These are phyloP conservation scores for Medicago lupulina DNA, from an alignment of 306 rosid genomes.

Conservation along the genomic window DNA sequence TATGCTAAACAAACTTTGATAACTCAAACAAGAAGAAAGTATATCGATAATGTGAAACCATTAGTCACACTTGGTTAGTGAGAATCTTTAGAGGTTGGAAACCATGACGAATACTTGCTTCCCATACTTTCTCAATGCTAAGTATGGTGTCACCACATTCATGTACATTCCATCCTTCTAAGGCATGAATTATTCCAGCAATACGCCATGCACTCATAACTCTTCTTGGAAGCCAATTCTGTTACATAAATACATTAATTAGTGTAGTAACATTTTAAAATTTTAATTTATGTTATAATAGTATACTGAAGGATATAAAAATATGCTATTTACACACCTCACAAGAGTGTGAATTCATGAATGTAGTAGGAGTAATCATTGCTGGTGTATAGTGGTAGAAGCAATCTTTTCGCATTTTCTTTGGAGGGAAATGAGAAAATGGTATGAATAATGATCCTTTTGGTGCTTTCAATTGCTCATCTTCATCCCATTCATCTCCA, in stretches of 20 bases:
- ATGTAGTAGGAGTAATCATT: conserved; percentile 53
- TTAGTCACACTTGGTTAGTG: neutral
- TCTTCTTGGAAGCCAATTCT: conserved; percentile 68
- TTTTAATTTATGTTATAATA: neutral
- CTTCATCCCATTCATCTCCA: conserved; percentile 63
- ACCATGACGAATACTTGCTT: conserved; percentile 61
- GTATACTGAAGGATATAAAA: neutral
- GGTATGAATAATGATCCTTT: conserved; percentile 72
- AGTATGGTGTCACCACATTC: conserved; percentile 53
- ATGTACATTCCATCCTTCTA: conserved; percentile 65
- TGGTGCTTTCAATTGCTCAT: conserved; percentile 60
- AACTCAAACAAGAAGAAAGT: neutral
- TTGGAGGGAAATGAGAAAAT: conserved; percentile 70
- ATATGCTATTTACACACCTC: conserved; percentile 54
- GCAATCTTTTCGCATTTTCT: conserved; percentile 57
- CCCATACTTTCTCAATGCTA: conserved; percentile 49
- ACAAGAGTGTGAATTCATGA: conserved; percentile 62
- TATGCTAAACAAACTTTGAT: neutral
- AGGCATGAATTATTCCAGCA: conserved; percentile 62
- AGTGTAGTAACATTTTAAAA: too few relatives aligned
- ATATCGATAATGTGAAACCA: neutral
- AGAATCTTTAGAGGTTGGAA: conserved; percentile 46
- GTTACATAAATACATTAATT: neutral
- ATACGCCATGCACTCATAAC: conserved; percentile 75
- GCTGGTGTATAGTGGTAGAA: conserved; percentile 68